Evolutionary conservation across 371 early-diverging fungal species (phyloP).

Genomic region (Choanephora cucurbitarum): DNA sequence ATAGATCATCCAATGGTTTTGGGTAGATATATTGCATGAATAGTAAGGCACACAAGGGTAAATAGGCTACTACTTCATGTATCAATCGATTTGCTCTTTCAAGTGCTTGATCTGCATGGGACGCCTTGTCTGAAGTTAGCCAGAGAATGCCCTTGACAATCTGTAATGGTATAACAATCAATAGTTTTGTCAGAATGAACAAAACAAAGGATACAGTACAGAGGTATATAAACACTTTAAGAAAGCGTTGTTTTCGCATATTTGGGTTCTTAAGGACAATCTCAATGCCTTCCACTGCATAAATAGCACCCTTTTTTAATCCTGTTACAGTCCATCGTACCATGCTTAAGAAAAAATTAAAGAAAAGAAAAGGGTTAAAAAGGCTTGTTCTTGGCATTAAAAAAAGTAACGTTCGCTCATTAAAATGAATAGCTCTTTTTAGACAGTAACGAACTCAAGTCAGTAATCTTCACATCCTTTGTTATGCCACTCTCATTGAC

Average conservation of each 20-base stretch:
- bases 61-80: conserved; percentile 45
- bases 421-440: too few species aligned
- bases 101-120: conserved; percentile 26
- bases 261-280: conserved; percentile 54
- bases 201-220: conserved; percentile 50
- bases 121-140: conserved; percentile 26
- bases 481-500: too few species aligned
- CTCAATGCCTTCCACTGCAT: conserved; percentile 52
- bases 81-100: conserved; percentile 19
- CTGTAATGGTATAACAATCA: conserved; percentile 42
- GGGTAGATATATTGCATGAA: conserved; percentile 69
- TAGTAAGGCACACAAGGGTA: conserved; percentile 58
- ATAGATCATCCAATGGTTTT: conserved; percentile 64
- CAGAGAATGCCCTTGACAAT: conserved; percentile 33
- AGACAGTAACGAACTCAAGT: too few species aligned
- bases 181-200: conserved; percentile 40
- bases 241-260: conserved; percentile 47
- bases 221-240: conserved; percentile 54
- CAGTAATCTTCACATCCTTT: too few species aligned
- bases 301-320: conserved; percentile 42
- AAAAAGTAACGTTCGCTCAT: too few species aligned
- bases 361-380: conserved; percentile 6
- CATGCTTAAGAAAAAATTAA: conserved; percentile 18
- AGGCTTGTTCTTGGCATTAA: neutral
- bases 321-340: conserved; percentile 45